Evolutionary conservation across 345 rosid genomes (phyloP).

Genomic region (Limnanthes douglasii): DNA sequence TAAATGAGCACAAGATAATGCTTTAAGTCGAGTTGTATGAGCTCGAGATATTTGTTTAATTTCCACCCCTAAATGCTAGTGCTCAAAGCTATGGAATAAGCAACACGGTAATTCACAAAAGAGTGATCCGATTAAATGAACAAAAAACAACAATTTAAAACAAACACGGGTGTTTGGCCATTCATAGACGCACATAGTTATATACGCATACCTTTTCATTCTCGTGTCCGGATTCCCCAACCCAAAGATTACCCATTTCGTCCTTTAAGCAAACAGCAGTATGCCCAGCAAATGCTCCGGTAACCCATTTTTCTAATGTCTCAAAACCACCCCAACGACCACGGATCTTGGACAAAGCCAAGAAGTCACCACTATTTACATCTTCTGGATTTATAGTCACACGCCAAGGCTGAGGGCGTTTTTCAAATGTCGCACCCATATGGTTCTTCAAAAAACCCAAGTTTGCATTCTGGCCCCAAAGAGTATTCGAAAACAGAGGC

Average conservation of each 20-base stretch:
- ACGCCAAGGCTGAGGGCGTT: conserved; percentile 70
- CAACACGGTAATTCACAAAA: too few species aligned
- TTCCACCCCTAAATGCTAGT: too few species aligned
- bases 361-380: conserved; percentile 83
- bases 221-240: conserved; percentile 99
- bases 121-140: too few species aligned
- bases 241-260: conserved; percentile 87
- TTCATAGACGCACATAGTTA: too few species aligned
- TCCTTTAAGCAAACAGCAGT: conserved; percentile 98
- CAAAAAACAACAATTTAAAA: too few species aligned
- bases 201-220: conserved; percentile 61
- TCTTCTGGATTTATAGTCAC: conserved; percentile 52
- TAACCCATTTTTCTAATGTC: conserved; percentile 97
- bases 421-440: conserved; percentile 89
- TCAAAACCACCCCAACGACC: conserved; percentile 99
- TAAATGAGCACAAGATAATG: too few species aligned
- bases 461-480: conserved; percentile 90
- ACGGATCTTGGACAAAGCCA: conserved; percentile 86
- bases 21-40: too few species aligned
- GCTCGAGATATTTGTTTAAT: too few species aligned
- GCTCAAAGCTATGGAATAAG: too few species aligned
- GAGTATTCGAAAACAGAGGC: conserved; percentile 81
- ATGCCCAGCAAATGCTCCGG: conserved; percentile 98
- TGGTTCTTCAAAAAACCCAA: conserved; percentile 68
- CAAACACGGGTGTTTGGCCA: too few species aligned